phyloP scores from a whole-genome alignment of 78 protist species.

The Dictyostelium purpureum region DNA sequence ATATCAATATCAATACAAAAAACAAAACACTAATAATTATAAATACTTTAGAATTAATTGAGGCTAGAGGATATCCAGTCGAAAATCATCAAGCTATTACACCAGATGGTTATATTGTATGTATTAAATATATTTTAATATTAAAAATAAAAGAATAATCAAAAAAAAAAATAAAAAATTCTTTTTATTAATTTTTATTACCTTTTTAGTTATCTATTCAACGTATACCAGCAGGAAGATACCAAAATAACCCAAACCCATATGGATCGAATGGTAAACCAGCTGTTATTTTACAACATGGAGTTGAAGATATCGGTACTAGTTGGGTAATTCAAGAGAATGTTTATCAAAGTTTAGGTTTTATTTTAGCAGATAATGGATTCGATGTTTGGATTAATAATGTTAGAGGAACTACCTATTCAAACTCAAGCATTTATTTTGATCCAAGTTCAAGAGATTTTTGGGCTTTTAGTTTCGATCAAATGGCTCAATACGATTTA shows the following conservation, averaged over 20 bases:
- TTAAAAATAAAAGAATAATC: too few relatives aligned
- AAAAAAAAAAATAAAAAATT: too few relatives aligned
- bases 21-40: too few relatives aligned
- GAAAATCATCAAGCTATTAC: constrained; percentile 70
- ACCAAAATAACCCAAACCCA: constrained; percentile 65
- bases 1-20: too few relatives aligned
- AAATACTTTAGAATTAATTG: too few relatives aligned
- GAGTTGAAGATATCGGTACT: constrained; percentile 77
- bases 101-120: constrained; percentile 76
- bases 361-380: constrained; percentile 76
- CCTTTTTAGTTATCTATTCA: constrained; percentile 49
- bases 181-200: neutral
- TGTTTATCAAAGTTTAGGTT: constrained; percentile 74
- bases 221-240: constrained; percentile 72
- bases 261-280: constrained; percentile 58
- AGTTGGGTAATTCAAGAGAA: constrained; percentile 69
- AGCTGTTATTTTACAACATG: constrained; percentile 79
- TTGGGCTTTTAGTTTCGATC: constrained; percentile 17
- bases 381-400: constrained; percentile 86
- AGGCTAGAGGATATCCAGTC: constrained; percentile 76
- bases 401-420: constrained; percentile 77
- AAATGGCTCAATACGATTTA: constrained; percentile 78
- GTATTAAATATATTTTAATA: neutral
- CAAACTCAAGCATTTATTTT: neutral
- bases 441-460: constrained; percentile 36